Evolutionary conservation across 1,284 basidiomycete genomes (phyloP).

Genomic region (Cryptococcus floricola): DNA sequence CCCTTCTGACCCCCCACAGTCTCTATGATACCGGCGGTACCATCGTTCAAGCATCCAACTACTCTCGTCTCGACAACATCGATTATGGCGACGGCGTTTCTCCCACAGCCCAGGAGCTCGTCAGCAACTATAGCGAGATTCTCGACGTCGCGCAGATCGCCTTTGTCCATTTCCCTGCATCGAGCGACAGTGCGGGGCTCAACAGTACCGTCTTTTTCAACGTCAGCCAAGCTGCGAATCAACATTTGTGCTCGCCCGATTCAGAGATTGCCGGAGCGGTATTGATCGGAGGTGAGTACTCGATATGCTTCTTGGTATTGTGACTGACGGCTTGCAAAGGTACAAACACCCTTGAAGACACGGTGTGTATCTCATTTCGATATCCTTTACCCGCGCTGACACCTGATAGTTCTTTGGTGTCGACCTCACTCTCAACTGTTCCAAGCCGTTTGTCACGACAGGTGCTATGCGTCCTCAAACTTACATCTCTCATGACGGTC

Average conservation of each 20-base stretch:
- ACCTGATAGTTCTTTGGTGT: conserved; percentile 10
- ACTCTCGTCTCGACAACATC: conserved; percentile 13
- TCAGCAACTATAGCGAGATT: conserved; percentile 11
- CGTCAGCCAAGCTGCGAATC: conserved; percentile 26
- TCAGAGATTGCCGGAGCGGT: conserved; percentile 24
- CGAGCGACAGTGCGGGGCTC: conserved; percentile 10
- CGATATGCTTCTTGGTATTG: no score
- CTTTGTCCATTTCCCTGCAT: conserved; percentile 1
- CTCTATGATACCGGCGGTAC: conserved; percentile 14
- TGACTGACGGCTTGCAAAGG: not conserved
- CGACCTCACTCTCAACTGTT: conserved; percentile 17
- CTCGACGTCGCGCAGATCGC: conserved; percentile 11
- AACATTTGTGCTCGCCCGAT: conserved; percentile 24
- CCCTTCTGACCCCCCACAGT: not conserved
- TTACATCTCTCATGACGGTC: conserved; percentile 35
- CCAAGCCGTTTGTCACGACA: conserved; percentile 40
- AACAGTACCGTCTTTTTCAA: conserved; percentile 27
- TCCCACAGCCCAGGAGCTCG: conserved; percentile 8
- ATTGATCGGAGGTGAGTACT: conserved; percentile 13
- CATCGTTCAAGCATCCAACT: conserved; percentile 8
- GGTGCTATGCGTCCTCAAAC: conserved; percentile 45
- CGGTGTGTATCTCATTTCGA: conserved; percentile 9
- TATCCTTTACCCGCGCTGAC: not conserved
- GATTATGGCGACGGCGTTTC: conserved; percentile 8
- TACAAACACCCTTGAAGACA: conserved; percentile 43